Percentiles rank a stretch among this genome's conserved stretches.
These are phyloP conservation scores for Piromyces sp. DNA, from an alignment of 192 early-diverging fungal species.

Conservation along the genomic window DNA sequence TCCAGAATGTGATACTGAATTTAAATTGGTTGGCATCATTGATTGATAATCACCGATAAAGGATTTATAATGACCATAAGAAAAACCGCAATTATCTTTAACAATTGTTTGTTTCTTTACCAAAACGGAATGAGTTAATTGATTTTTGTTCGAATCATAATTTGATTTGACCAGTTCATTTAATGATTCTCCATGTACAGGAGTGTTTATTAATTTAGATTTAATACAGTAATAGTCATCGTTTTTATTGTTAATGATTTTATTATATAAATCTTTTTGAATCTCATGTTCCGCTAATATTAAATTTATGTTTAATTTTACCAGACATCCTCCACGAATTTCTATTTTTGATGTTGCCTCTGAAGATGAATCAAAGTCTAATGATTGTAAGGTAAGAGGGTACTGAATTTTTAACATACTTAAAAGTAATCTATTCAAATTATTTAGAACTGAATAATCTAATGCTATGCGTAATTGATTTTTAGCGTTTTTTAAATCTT, in stretches of 20 bases:
- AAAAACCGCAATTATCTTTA: background rate
- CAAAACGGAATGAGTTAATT: background rate
- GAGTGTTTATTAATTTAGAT: background rate
- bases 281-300: background rate
- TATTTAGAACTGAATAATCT: background rate
- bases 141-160: background rate
- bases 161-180: background rate
- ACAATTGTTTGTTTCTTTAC: no score
- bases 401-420: background rate
- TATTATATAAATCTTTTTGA: no score
- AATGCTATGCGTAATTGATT: background rate
- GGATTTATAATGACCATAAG: background rate
- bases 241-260: background rate
- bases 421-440: background rate
- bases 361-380: background rate
- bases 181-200: background rate
- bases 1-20: background rate
- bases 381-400: background rate
- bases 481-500: background rate
- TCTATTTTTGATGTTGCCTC: background rate
- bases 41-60: background rate
- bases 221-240: background rate
- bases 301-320: background rate
- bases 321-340: background rate
- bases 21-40: background rate